These are phyloP conservation scores for Diaporthe batatas DNA, from an alignment of 2,329 filamentous ascomycete species.

Conservation along the genomic window DNA sequence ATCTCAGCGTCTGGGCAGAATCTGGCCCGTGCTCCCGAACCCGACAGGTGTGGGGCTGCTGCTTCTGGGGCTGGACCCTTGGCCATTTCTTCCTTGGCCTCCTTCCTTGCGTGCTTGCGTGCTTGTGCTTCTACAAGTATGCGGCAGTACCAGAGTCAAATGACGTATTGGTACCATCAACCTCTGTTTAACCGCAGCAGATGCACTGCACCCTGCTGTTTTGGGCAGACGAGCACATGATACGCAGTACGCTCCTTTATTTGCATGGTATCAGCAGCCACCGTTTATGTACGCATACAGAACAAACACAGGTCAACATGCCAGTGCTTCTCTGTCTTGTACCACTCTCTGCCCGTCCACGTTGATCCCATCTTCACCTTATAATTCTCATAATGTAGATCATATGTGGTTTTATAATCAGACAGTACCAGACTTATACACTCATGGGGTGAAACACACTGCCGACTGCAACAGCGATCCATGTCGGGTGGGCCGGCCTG, in stretches of 20 bases:
- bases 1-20: not conserved
- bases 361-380: not conserved
- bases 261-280: not conserved
- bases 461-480: not conserved
- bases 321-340: not conserved
- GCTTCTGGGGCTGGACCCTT: slow-evolving; percentile 26
- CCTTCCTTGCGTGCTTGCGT: not conserved
- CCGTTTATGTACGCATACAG: not conserved
- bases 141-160: not conserved
- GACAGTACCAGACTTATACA: not conserved
- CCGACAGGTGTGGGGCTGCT: not conserved
- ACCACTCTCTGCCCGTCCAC: not conserved
- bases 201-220: not conserved
- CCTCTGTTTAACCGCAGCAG: not conserved
- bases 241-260: not conserved
- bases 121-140: too few relatives aligned
- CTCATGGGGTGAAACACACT: not conserved
- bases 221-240: not conserved
- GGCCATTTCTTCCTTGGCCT: not conserved
- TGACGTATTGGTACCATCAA: slow-evolving; percentile 14
- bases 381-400: not conserved
- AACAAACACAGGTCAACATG: too few relatives aligned
- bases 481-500: slow-evolving; percentile 10
- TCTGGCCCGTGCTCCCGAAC: slow-evolving; percentile 13
- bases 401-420: not conserved